A percentile compares a stretch with the other conserved stretches of the same genome.
Evolutionary conservation across 345 rosid genomes (phyloP).

Genomic region (Linum tenue): DNA sequence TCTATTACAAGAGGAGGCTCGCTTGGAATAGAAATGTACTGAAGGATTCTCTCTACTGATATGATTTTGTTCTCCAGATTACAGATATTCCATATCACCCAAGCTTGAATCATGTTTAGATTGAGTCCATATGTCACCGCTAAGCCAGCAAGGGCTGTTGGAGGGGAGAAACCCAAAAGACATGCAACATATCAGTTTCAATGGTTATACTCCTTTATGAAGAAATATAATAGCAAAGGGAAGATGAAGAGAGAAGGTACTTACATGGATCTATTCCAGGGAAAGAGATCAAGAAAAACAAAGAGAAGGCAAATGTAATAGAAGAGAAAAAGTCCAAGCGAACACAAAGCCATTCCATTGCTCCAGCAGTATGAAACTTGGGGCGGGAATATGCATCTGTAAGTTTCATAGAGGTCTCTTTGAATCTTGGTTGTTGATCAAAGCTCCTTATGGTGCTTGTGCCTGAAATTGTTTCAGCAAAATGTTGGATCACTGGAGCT

Average conservation of each 20-base stretch:
- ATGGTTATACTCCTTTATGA: neutral
- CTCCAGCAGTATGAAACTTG: conserved; percentile 36
- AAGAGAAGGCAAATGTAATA: conserved; percentile 42
- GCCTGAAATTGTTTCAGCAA: conserved; percentile 67
- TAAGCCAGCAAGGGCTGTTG: conserved; percentile 69
- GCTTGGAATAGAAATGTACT: conserved; percentile 53
- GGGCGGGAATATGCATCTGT: conserved; percentile 48
- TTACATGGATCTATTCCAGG: conserved; percentile 68
- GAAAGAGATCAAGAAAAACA: conserved; percentile 48
- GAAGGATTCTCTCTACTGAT: conserved; percentile 81
- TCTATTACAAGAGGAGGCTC: conserved; percentile 74
- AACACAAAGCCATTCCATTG: conserved; percentile 71
- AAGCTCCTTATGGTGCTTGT: conserved; percentile 60
- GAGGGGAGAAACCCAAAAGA: neutral
- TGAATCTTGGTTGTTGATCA: conserved; percentile 59
- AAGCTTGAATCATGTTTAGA: conserved; percentile 57
- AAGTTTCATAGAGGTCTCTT: conserved; percentile 39
- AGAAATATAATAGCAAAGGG: neutral
- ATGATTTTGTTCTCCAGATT: conserved; percentile 66
- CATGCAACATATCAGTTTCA: neutral
- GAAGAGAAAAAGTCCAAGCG: conserved; percentile 56
- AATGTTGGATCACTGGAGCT: conserved; percentile 68
- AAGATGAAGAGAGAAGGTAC: conserved; percentile 4
- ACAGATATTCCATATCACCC: conserved; percentile 63
- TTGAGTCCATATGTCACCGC: conserved; percentile 80